Base-by-base conservation (phyloP, 257 asterid genomes). In the Ilex asprella region DNA sequence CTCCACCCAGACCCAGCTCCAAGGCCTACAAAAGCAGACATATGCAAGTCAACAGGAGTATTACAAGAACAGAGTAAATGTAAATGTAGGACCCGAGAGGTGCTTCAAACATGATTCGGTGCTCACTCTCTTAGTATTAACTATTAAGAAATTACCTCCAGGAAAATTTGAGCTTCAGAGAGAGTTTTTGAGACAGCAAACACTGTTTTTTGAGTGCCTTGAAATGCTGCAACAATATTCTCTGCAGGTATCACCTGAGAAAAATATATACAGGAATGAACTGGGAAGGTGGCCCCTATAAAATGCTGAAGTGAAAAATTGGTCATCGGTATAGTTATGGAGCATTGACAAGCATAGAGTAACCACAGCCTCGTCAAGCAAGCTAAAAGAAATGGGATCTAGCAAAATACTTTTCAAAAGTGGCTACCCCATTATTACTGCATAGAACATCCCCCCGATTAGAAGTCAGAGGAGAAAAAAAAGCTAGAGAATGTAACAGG, bases 1-100 rank as follows among this genome's bases (percentile, higher is more conserved):
- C 95, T 44, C 97, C 96, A 60, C 84, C 88, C 68, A 91, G 74
- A 60, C 97, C 97, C 5, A 67, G 94, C 82, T 91, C 95, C 78
- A 91, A 81, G 58, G 97, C 97, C 95, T 91, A 75, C 69, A 69
- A 80, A 71, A 76, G 69, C 62, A 58, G 46, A 65, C 71, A 56
- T 12, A 65, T 50, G 67, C 50, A 53, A 47, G 63, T 46, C 30
- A 76, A 64, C 49, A 35, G 62, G 63, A 49, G 16, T 4, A 49
- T 12, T 49, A 15, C 6, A 49, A 49, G 3, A 49, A 6, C n/a
- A 49, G 2, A 49, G 54, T n/a, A 4, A 7, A 7, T 12, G 10
- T 12, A 4, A 49, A 49, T 49, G 10, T 3, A 49, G 57, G 4
- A 53, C 15, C 29, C 5, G 10, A 46, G n/a, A 46, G 52, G 52